Conservation (phyloP, 768 basidiomycete genomes). For the Kwoniella heveanensis region DNA sequence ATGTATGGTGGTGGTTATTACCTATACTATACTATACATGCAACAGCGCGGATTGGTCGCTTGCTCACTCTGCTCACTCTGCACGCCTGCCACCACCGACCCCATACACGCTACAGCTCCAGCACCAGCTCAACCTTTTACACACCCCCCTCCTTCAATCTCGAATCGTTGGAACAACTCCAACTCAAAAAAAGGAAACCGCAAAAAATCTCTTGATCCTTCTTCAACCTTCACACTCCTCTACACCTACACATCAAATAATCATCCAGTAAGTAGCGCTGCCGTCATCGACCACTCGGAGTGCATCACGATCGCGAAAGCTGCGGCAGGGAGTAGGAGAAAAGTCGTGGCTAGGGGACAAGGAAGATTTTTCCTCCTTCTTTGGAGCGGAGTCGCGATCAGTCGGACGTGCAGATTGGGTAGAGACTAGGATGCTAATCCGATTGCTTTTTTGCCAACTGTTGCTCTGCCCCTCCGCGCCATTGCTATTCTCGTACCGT, state of each 20-base stretch:
- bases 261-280: constrained; percentile 4
- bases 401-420: too few species aligned
- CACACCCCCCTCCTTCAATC: background rate
- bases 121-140: constrained; percentile 1
- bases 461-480: background rate
- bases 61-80: background rate
- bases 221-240: constrained; percentile 5
- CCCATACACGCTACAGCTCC: background rate
- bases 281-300: too few species aligned
- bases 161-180: background rate
- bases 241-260: background rate
- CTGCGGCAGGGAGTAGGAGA: too few species aligned
- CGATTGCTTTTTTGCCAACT: background rate
- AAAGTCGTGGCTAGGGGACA: too few species aligned
- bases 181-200: background rate
- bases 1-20: background rate
- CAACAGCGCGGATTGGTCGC: background rate
- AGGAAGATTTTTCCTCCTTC: background rate
- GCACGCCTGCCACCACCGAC: background rate
- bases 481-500: too few species aligned
- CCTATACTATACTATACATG: too few species aligned
- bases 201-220: background rate
- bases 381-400: too few species aligned
- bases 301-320: too few species aligned
- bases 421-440: background rate